phyloP scores from a whole-genome alignment of 345 rosid genomes.

The Populus ilicifolia region DNA sequence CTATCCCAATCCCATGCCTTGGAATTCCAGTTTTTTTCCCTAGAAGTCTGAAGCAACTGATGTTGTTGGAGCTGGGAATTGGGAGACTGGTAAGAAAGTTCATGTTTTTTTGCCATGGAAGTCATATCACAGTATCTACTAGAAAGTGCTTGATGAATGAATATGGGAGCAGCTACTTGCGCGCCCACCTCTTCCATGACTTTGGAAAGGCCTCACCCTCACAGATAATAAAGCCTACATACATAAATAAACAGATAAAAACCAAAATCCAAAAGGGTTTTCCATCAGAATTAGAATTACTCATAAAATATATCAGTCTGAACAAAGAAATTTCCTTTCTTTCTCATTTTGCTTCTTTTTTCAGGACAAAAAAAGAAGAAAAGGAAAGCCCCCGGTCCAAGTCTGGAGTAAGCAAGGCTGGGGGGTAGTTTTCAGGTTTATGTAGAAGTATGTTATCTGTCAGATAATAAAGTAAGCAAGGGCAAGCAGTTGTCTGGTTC shows the following conservation, averaged over 20 bases:
- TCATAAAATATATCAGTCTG: background rate
- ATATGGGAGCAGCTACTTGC: conserved; percentile 60
- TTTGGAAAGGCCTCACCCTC: background rate
- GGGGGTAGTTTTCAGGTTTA: too few species aligned
- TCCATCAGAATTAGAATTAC: background rate
- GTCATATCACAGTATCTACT: conserved; percentile 38
- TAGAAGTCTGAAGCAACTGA: conserved; percentile 23
- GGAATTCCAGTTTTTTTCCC: conserved; percentile 59
- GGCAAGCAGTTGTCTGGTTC: too few species aligned
- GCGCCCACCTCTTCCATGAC: conserved; percentile 79
- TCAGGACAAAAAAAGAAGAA: too few species aligned
- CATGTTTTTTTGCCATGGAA: conserved; percentile 59
- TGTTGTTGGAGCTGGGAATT: conserved; percentile 32
- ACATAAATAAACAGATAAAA: background rate
- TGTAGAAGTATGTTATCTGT: too few species aligned
- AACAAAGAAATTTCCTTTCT: too few species aligned
- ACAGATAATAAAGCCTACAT: background rate
- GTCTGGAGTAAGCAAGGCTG: too few species aligned
- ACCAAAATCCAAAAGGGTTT: background rate
- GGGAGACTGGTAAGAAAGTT: conserved; percentile 40
- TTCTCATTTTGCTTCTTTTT: too few species aligned
- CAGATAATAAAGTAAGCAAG: too few species aligned
- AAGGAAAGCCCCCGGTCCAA: too few species aligned
- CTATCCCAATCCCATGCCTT: conserved; percentile 82
- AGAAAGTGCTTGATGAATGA: conserved; percentile 50